Conservation (phyloP, 2,329 filamentous ascomycete species). For the Penicillium italicum region DNA sequence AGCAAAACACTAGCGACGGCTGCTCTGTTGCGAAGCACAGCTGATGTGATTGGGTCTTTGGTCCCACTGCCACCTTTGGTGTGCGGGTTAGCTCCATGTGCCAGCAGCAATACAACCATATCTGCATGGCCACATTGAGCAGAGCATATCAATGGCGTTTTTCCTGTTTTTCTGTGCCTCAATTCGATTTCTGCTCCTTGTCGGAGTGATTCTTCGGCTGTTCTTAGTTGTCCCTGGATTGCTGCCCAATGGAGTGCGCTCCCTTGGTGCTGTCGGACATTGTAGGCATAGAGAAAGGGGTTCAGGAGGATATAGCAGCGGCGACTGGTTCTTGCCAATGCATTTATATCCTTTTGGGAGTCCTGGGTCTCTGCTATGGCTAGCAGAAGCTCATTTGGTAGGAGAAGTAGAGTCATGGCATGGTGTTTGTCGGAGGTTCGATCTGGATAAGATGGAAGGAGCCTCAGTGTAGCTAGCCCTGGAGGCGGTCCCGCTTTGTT, state of each 20-base stretch:
- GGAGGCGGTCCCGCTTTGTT: neutral
- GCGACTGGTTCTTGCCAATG: neutral
- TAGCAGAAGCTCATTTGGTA: slow-evolving; percentile 8
- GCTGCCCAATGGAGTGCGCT: slow-evolving; percentile 7
- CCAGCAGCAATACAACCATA: neutral
- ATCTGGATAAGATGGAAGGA: neutral
- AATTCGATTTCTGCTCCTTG: slow-evolving; percentile 1
- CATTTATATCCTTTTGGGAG: neutral
- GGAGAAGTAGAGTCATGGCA: neutral
- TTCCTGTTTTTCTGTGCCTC: neutral
- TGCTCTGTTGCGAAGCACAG: neutral
- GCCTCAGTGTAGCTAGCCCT: neutral
- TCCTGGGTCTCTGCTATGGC: neutral
- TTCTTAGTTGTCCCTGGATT: neutral
- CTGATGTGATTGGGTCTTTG: neutral
- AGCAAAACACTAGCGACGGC: neutral
- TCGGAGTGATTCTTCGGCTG: neutral
- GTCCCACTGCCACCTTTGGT: neutral
- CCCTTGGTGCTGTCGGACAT: neutral
- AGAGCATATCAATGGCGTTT: neutral
- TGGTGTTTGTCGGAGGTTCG: neutral
- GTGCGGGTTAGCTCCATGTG: neutral
- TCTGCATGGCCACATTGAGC: neutral
- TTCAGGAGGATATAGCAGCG: neutral
- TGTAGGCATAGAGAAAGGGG: slow-evolving; percentile 1